These are phyloP conservation scores for Lunularia cruciata DNA, from an alignment of 225 moss, liverwort and hornwort species.

Conservation along the genomic window DNA sequence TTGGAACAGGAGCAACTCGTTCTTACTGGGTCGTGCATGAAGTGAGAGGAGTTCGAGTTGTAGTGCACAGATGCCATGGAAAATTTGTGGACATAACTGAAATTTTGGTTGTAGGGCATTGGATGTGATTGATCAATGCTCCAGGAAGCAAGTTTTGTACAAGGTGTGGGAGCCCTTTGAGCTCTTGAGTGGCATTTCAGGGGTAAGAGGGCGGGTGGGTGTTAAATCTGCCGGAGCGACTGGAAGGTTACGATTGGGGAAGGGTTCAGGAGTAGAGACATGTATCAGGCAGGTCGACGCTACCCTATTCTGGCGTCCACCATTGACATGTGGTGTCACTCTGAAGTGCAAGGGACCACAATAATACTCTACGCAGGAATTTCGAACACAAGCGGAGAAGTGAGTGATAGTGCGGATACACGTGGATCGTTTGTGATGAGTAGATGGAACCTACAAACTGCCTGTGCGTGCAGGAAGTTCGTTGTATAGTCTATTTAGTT, in stretches of 20 bases:
- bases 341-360: background rate
- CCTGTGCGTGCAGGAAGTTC: background rate
- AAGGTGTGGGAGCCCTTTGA: background rate
- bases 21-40: background rate
- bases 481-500: background rate
- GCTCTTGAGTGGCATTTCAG: background rate
- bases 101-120: background rate
- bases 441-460: constrained; percentile 13
- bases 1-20: background rate
- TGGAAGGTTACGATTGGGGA: background rate
- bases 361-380: background rate
- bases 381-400: background rate
- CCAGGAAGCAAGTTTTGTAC: background rate
- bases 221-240: background rate
- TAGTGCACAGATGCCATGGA: background rate
- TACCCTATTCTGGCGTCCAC: background rate
- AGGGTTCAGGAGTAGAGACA: background rate
- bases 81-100: background rate
- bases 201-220: background rate
- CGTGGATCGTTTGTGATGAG: constrained; percentile 8
- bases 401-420: no score
- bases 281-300: background rate
- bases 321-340: background rate
- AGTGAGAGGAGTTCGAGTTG: background rate
- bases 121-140: background rate